Percentiles rank a stretch among this genome's conserved stretches.
Conservation (phyloP, 768 basidiomycete species). For the Pleurotus citrinopileatus region DNA sequence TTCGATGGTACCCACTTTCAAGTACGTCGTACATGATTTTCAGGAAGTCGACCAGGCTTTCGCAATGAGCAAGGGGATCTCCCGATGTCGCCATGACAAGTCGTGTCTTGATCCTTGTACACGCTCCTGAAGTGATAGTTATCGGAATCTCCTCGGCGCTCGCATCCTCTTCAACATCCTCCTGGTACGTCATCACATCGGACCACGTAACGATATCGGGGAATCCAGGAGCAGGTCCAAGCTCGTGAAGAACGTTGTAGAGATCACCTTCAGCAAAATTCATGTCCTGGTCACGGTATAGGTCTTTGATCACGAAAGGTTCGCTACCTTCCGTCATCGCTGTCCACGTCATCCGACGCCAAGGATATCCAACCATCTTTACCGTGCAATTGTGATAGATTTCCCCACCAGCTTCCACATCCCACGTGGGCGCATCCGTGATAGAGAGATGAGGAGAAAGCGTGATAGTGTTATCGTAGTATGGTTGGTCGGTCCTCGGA, state of each 20-base stretch:
- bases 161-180: not conserved
- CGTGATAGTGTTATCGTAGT: not conserved
- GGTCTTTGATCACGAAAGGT: not conserved
- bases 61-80: not conserved
- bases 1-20: not conserved
- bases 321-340: not conserved
- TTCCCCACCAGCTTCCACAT: not conserved
- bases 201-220: not conserved
- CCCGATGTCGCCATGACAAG: not conserved
- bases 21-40: constrained; percentile 15
- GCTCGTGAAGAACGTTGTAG: not conserved
- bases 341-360: constrained; percentile 9
- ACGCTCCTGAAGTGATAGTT: not conserved
- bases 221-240: not conserved
- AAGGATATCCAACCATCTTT: not conserved
- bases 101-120: not conserved
- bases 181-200: not conserved
- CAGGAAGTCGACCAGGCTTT: not conserved
- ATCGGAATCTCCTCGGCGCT: not conserved
- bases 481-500: not conserved
- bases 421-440: constrained; percentile 2
- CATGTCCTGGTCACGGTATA: not conserved
- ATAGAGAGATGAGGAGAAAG: not conserved
- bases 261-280: not conserved
- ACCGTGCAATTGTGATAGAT: not conserved